These are phyloP conservation scores for Cydonia oblonga DNA, from an alignment of 331 rosid species.

Conservation along the genomic window DNA sequence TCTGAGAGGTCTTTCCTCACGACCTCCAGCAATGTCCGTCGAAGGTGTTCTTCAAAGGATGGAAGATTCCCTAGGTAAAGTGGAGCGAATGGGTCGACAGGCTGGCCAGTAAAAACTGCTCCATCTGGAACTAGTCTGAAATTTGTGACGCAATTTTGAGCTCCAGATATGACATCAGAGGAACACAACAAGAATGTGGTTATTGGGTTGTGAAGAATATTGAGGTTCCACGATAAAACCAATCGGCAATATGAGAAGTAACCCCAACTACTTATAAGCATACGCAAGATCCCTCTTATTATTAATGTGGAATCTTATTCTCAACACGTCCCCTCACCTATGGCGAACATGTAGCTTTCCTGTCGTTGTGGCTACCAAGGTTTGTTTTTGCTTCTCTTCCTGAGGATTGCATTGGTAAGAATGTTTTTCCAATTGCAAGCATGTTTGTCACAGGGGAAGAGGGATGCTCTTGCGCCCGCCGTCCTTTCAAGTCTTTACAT, in stretches of 20 bases:
- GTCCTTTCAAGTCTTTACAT: slow-evolving; percentile 35
- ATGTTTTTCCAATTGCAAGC: slow-evolving; percentile 28
- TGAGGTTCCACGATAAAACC: no score
- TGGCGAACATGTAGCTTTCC: slow-evolving; percentile 39
- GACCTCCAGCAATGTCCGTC: background rate
- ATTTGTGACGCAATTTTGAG: slow-evolving; percentile 34
- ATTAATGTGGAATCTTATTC: no score
- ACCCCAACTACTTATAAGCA: no score
- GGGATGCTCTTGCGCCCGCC: slow-evolving; percentile 41
- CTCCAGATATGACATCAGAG: background rate
- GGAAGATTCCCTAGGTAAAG: slow-evolving; percentile 6
- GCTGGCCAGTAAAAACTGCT: background rate
- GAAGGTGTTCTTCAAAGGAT: slow-evolving; percentile 11
- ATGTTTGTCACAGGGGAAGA: slow-evolving; percentile 31
- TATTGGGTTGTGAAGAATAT: background rate
- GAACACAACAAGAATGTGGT: slow-evolving; percentile 5
- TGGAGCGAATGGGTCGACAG: slow-evolving; percentile 7
- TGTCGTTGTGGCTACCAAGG: slow-evolving; percentile 31
- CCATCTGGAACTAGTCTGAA: slow-evolving; percentile 12
- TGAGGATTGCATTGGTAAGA: background rate
- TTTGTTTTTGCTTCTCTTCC: slow-evolving; percentile 21
- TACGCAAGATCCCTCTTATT: no score
- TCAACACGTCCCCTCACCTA: no score
- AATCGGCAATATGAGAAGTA: no score
- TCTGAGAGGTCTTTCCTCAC: background rate